phyloP scores from a whole-genome alignment of 2,329 filamentous ascomycete genomes.

The Capronia americana region DNA sequence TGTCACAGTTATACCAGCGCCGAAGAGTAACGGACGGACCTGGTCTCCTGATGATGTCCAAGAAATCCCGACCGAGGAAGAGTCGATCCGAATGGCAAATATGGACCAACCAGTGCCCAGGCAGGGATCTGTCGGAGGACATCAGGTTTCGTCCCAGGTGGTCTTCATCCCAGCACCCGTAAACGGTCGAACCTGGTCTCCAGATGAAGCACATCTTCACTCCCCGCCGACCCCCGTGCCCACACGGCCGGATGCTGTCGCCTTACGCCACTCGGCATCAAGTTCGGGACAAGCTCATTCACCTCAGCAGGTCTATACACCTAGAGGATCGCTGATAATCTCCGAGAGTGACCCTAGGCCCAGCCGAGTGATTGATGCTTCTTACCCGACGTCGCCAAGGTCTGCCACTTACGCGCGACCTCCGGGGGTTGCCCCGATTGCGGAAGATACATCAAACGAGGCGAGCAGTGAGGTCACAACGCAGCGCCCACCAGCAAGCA shows the following conservation, averaged over 20 bases:
- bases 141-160: conserved; percentile 43
- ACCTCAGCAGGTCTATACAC: conserved; percentile 16
- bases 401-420: conserved; percentile 13
- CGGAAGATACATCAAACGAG: conserved; percentile 14
- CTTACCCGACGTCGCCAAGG: conserved; percentile 13
- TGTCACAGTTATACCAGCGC: conserved; percentile 67
- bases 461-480: not conserved
- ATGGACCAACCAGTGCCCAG: not conserved
- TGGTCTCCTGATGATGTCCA: conserved; percentile 57
- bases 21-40: conserved; percentile 59
- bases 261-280: conserved; percentile 1
- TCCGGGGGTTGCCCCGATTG: conserved; percentile 18
- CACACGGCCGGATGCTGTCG: conserved; percentile 10
- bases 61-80: conserved; percentile 17
- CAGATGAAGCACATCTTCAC: conserved; percentile 44
- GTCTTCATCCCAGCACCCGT: conserved; percentile 66
- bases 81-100: conserved; percentile 6
- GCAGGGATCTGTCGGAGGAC: not conserved
- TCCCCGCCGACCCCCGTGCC: not conserved
- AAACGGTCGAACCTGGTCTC: conserved; percentile 62
- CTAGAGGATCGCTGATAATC: conserved; percentile 31
- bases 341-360: conserved; percentile 23
- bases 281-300: not conserved
- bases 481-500: not conserved
- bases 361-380: conserved; percentile 4